Evolutionary conservation across 305 asterid species (phyloP).

Genomic region (Plantago rigida): DNA sequence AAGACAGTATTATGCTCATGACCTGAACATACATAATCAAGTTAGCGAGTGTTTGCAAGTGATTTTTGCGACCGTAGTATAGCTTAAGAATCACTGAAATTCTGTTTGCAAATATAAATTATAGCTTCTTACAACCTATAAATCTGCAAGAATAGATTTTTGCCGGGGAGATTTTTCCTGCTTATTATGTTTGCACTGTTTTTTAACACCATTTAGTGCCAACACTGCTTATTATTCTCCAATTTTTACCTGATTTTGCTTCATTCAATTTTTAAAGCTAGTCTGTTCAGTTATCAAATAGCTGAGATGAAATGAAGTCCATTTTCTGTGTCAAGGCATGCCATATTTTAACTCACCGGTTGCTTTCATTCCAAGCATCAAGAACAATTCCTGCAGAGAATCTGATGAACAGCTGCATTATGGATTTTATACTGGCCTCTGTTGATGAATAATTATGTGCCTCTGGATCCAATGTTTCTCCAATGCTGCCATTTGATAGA

Average conservation of each 20-base stretch:
- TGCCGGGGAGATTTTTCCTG: too few relatives aligned
- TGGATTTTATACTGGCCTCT: slow-evolving; percentile 71
- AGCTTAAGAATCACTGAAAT: too few relatives aligned
- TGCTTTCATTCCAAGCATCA: slow-evolving; percentile 76
- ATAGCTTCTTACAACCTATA: too few relatives aligned
- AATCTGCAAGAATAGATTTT: too few relatives aligned
- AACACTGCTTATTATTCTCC: too few relatives aligned
- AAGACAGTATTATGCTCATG: not conserved
- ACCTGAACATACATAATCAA: too few relatives aligned
- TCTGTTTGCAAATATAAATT: too few relatives aligned
- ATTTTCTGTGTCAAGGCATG: not conserved
- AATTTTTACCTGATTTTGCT: too few relatives aligned
- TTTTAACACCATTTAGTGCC: too few relatives aligned
- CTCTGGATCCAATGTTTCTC: slow-evolving; percentile 54
- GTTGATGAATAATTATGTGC: slow-evolving; percentile 49
- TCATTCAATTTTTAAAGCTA: too few relatives aligned
- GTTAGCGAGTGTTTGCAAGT: not conserved
- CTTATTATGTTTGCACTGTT: too few relatives aligned
- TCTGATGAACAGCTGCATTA: slow-evolving; percentile 79
- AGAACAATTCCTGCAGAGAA: slow-evolving; percentile 80
- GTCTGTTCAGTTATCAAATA: not conserved
- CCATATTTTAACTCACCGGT: slow-evolving; percentile 40
- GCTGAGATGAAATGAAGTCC: not conserved
- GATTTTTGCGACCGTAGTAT: not conserved
- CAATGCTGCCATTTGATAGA: slow-evolving; percentile 65